These are phyloP conservation scores for Rubus parviflorus DNA, from an alignment of 306 rosid genomes.

Conservation along the genomic window DNA sequence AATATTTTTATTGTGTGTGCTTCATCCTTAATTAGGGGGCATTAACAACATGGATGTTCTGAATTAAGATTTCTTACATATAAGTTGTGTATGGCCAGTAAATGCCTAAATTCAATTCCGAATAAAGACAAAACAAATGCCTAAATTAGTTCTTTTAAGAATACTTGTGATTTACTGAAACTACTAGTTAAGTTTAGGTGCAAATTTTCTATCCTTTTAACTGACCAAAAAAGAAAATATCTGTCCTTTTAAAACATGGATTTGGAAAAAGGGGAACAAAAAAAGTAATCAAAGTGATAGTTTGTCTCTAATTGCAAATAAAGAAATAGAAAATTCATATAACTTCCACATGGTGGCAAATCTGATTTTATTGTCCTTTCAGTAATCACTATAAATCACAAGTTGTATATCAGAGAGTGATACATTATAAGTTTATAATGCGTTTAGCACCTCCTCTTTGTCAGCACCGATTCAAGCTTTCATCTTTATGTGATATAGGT, in stretches of 20 bases:
- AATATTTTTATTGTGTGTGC: no score
- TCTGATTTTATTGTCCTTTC: neutral
- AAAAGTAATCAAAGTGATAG: neutral
- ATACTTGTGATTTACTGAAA: neutral
- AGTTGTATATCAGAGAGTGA: neutral
- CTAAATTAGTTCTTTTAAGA: neutral
- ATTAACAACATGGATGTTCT: no score
- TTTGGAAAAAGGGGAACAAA: neutral
- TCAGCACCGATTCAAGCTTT: conserved; percentile 3
- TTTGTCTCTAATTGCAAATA: neutral
- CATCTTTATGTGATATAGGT: conserved; percentile 48
- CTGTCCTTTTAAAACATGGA: neutral
- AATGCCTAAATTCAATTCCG: no score
- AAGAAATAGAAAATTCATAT: neutral
- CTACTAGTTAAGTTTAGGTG: no score
- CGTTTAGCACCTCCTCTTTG: neutral
- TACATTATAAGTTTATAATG: neutral
- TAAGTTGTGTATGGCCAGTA: no score
- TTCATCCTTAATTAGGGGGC: no score
- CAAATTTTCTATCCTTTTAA: no score
- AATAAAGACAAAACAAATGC: no score
- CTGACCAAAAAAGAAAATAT: no score
- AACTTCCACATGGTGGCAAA: neutral
- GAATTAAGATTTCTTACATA: no score
- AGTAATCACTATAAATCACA: neutral